Evolutionary conservation across 2,329 filamentous ascomycete species (phyloP), one percentile per base, ranked within the genome.

Genomic region (Cyanodermella asteris): DNA sequence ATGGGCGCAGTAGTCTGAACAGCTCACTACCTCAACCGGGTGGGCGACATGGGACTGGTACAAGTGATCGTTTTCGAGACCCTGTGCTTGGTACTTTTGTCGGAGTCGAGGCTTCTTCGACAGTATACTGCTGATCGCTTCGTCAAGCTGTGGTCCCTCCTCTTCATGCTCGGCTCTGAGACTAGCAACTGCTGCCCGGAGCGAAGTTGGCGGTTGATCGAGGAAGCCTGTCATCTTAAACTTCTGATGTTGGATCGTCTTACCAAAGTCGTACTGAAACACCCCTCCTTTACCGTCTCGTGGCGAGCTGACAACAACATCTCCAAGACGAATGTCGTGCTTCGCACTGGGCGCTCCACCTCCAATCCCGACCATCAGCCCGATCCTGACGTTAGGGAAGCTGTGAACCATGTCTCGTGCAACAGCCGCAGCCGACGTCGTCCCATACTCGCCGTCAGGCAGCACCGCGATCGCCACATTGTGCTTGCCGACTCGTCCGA

Each of bases 351-450:
- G 43, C 2, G 39, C 38, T 4, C 41, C 43, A 9, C 40, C 42
- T 2, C 41, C 42, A 22, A 44, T 38, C 0, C 42, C 43, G 2
- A 45, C 40, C 33, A 45, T 36, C 24, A 46, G 27, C 6, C 35
- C 26, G 9, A 38, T 30, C 2, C 28, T 30, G 12, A 46, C 30
- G 2, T 17, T 16, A 1, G 38, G 28, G 18, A 46, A 47, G 6
- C 33, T 40, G 2, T 31, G 23, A 14, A 25, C 16, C 34, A 47
- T 34, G 18, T 43, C 34, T 3, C 28, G 31, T 8, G 32, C 27
- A 2, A 41, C 38, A 3, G 12, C 30, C 5, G 37, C 34, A 9
- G 40, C 39, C 16, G 39, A 34, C 7, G 16, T 32, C 2, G 18
- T 34, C 7, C 42, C 39, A 23, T 38, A 38, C 3, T 27, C 23